Percentiles rank a stretch among this genome's conserved stretches.
phyloP scores from a whole-genome alignment of 345 rosid species.

The Limnanthes douglasii region DNA sequence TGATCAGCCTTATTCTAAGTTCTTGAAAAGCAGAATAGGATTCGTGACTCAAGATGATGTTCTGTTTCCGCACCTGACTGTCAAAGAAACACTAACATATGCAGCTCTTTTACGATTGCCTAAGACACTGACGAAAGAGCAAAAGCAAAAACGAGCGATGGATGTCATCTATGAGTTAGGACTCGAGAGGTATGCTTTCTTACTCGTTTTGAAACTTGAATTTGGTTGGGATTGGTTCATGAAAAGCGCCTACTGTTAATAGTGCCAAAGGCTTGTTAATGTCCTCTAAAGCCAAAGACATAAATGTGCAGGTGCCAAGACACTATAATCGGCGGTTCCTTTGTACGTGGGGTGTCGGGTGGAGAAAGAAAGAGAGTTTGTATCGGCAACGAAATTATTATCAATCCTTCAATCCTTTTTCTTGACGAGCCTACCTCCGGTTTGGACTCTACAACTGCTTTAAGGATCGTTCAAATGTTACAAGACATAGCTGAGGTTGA shows the following conservation, averaged over 20 bases:
- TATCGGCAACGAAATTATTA: constrained; percentile 18
- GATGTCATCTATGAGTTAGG: constrained; percentile 11
- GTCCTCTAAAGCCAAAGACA: background rate
- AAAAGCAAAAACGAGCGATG: constrained; percentile 13
- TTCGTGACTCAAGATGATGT: constrained; percentile 22
- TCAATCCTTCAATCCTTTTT: constrained; percentile 16
- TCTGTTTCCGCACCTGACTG: constrained; percentile 18
- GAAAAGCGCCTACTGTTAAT: background rate
- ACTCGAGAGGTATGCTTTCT: constrained; percentile 16
- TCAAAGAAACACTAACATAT: constrained; percentile 18
- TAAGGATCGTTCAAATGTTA: constrained; percentile 10
- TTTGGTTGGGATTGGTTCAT: background rate
- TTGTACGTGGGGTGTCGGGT: constrained; percentile 17
- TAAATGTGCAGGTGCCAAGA: constrained; percentile 12
- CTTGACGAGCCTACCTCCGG: constrained; percentile 23
- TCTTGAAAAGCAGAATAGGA: constrained; percentile 18
- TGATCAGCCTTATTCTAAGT: constrained; percentile 11
- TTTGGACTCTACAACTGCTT: constrained; percentile 14
- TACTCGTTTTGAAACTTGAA: background rate
- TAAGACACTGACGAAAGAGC: constrained; percentile 2
- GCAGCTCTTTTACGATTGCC: constrained; percentile 17
- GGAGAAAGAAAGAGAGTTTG: constrained; percentile 23
- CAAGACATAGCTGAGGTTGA: constrained; percentile 13
- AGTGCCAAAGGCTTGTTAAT: background rate
- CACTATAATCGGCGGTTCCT: constrained; percentile 11